Percentiles rank a stretch among this genome's conserved stretches.
Conservation (phyloP, 495 filamentous ascomycete species). For the Platismatia glauca region DNA sequence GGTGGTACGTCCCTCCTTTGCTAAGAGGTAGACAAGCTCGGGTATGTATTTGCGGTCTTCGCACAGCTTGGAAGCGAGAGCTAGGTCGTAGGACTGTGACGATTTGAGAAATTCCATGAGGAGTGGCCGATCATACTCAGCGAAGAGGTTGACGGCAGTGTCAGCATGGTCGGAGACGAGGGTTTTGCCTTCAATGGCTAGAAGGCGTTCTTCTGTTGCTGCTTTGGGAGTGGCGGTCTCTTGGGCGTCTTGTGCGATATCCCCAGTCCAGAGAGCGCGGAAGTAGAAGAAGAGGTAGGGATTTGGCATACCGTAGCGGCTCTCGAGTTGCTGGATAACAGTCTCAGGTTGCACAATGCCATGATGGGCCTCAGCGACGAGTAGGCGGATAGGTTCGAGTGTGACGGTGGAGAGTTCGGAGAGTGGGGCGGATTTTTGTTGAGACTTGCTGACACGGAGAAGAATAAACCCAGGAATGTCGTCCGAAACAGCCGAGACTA, state of each 20-base stretch:
- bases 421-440: slow-evolving; percentile 54
- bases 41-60: slow-evolving; percentile 68
- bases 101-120: slow-evolving; percentile 81
- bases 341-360: slow-evolving; percentile 71
- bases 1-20: slow-evolving; percentile 88
- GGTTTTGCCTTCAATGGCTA: slow-evolving; percentile 46
- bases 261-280: slow-evolving; percentile 71
- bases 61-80: slow-evolving; percentile 66
- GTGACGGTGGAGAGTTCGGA: slow-evolving; percentile 68
- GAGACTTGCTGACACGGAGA: slow-evolving; percentile 69
- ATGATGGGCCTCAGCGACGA: slow-evolving; percentile 83
- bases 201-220: slow-evolving; percentile 10
- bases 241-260: slow-evolving; percentile 40
- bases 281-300: slow-evolving; percentile 74
- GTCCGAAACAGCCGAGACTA: slow-evolving; percentile 77
- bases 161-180: slow-evolving; percentile 81
- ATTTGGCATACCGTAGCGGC: slow-evolving; percentile 33
- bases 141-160: slow-evolving; percentile 75
- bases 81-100: slow-evolving; percentile 75
- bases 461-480: slow-evolving; percentile 84
- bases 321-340: slow-evolving; percentile 66
- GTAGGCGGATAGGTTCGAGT: slow-evolving; percentile 69
- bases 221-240: slow-evolving; percentile 16
- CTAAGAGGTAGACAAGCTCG: slow-evolving; percentile 87
- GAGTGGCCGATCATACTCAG: slow-evolving; percentile 65